phyloP scores from a whole-genome alignment of 73 alveolate genomes.

The Paramecium bursaria region DNA sequence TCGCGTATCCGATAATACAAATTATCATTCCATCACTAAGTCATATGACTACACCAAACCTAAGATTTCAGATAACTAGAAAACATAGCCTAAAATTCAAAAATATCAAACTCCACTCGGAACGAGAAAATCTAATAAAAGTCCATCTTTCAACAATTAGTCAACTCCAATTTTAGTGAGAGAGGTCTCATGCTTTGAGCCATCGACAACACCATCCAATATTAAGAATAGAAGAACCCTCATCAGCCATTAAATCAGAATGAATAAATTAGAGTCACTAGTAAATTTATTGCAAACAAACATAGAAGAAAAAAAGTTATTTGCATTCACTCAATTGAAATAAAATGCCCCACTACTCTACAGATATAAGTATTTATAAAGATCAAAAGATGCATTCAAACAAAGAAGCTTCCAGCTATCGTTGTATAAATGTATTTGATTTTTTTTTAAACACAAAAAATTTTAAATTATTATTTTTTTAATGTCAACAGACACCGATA shows the following conservation, averaged over 20 bases:
- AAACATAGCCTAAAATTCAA: too few species aligned
- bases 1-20: neutral
- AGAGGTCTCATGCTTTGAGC: conserved; percentile 15
- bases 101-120: neutral
- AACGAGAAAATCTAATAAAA: neutral
- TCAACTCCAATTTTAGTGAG: conserved; percentile 25
- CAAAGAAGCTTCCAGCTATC: conserved; percentile 9
- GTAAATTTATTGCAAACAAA: neutral
- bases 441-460: too few species aligned
- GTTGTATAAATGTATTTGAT: too few species aligned
- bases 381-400: conserved; percentile 15
- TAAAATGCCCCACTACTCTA: conserved; percentile 2
- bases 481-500: too few species aligned
- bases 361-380: neutral
- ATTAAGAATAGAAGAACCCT: neutral
- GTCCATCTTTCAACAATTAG: conserved; percentile 16
- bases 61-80: neutral
- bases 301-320: neutral
- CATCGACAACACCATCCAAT: conserved; percentile 16
- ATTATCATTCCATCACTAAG: neutral
- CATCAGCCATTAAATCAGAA: conserved; percentile 3
- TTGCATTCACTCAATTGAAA: neutral
- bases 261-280: conserved; percentile 15
- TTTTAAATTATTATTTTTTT: too few species aligned
- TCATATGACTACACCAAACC: conserved; percentile 20